Percentiles rank a stretch among this genome's conserved stretches.
Conservation (phyloP, 257 asterid genomes). For the Ilex aquifolium region DNA sequence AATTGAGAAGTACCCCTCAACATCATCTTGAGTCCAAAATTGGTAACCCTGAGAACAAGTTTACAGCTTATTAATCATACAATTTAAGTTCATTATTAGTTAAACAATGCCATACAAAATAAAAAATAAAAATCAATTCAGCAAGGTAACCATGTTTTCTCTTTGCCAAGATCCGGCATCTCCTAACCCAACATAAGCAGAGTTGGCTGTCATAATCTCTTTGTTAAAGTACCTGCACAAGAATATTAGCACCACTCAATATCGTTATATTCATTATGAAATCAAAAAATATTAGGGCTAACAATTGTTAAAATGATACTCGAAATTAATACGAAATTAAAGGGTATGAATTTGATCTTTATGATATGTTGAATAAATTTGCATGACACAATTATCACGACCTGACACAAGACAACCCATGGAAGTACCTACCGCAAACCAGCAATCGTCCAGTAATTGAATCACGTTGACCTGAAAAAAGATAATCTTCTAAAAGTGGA, state of each 20-base stretch:
- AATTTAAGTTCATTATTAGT: too few relatives aligned
- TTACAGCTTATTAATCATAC: too few relatives aligned
- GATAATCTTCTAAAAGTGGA: constrained; percentile 54
- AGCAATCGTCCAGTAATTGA: constrained; percentile 54
- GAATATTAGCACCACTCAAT: neutral
- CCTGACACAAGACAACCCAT: too few relatives aligned
- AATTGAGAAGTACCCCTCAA: constrained; percentile 50
- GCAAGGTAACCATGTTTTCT: constrained; percentile 59
- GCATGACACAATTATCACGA: too few relatives aligned
- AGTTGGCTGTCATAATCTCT: constrained; percentile 42
- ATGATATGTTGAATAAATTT: too few relatives aligned
- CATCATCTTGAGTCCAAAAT: constrained; percentile 63
- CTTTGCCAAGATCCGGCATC: constrained; percentile 87
- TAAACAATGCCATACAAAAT: neutral
- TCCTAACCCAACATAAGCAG: constrained; percentile 71
- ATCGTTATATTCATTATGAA: too few relatives aligned
- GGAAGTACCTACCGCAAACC: constrained; percentile 48
- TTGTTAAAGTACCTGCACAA: constrained; percentile 33
- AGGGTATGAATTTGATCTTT: too few relatives aligned
- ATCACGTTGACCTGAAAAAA: constrained; percentile 40
- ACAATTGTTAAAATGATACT: too few relatives aligned
- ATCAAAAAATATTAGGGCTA: too few relatives aligned
- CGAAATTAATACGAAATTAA: too few relatives aligned
- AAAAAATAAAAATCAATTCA: neutral
- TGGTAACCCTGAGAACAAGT: constrained; percentile 75